These are phyloP conservation scores for Yarrowia deformans DNA, from an alignment of 805 yeast genomes.

Conservation along the genomic window DNA sequence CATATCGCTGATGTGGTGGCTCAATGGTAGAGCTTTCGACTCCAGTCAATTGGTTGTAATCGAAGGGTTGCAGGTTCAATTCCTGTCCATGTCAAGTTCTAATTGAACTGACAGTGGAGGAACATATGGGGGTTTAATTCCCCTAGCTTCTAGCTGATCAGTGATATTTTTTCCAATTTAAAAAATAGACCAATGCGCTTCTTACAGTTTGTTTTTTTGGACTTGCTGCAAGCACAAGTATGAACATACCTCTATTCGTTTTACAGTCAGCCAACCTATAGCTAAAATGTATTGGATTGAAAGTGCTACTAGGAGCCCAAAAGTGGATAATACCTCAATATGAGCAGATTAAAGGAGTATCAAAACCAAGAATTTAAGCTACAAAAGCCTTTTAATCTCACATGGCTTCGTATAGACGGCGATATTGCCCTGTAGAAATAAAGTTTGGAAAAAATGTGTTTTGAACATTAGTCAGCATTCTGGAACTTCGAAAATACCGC, in stretches of 20 bases:
- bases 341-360: too few species aligned
- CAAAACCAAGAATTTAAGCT: too few species aligned
- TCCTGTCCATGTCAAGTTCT: slow-evolving; percentile 72
- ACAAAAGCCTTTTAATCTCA: too few species aligned
- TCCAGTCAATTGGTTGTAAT: slow-evolving; percentile 58
- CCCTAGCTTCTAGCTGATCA: slow-evolving; percentile 37
- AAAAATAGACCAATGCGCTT: too few species aligned
- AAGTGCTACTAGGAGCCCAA: too few species aligned
- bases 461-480: background rate
- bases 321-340: too few species aligned
- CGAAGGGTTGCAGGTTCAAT: slow-evolving; percentile 85
- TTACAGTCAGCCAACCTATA: too few species aligned
- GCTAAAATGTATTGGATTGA: too few species aligned
- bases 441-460: background rate
- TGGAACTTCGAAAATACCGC: background rate
- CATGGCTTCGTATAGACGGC: too few species aligned
- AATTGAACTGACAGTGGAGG: slow-evolving; percentile 32
- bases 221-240: too few species aligned
- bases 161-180: slow-evolving; percentile 24
- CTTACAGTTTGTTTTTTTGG: too few species aligned
- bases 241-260: too few species aligned
- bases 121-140: slow-evolving; percentile 32
- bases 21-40: slow-evolving; percentile 79
- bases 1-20: slow-evolving; percentile 55
- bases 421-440: background rate